Percentiles rank a stretch among this genome's conserved stretches.
Evolutionary conservation across 352 stramenopile species (phyloP).

Genomic region (Phytophthora pluvialis): DNA sequence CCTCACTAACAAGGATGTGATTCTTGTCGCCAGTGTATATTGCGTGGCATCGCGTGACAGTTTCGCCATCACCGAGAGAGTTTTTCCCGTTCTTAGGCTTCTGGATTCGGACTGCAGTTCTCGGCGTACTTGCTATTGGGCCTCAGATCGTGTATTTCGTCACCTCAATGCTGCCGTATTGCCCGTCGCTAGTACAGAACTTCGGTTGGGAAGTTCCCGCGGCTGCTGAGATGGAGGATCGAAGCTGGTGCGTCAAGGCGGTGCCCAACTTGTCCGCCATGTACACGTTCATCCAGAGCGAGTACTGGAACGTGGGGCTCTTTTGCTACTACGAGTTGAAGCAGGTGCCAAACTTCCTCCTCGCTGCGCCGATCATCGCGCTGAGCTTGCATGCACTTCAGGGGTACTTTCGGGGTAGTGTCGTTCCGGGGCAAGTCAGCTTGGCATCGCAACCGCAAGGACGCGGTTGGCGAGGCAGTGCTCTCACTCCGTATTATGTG

Average conservation of each 20-base stretch:
- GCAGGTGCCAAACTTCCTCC: slow-evolving; percentile 95
- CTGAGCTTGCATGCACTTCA: slow-evolving; percentile 64
- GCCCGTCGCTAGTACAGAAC: slow-evolving; percentile 47
- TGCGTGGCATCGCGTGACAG: slow-evolving; percentile 66
- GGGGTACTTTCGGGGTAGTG: slow-evolving; percentile 50
- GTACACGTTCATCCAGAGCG: slow-evolving; percentile 94
- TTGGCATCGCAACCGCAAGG: slow-evolving; percentile 5
- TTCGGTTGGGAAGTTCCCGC: slow-evolving; percentile 13
- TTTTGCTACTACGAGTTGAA: slow-evolving; percentile 94
- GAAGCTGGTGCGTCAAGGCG: slow-evolving; percentile 69
- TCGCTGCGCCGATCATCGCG: slow-evolving; percentile 88
- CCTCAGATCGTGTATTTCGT: slow-evolving; percentile 81
- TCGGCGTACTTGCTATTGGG: slow-evolving; percentile 65
- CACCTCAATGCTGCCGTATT: slow-evolving; percentile 63
- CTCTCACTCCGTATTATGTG: slow-evolving; percentile 60
- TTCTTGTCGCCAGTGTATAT: slow-evolving; percentile 63
- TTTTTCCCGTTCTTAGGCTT: slow-evolving; percentile 51
- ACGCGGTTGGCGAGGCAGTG: slow-evolving; percentile 21
- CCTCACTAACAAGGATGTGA: slow-evolving; percentile 15
- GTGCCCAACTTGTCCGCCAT: slow-evolving; percentile 86
- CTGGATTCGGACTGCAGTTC: slow-evolving; percentile 65
- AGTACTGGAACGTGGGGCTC: slow-evolving; percentile 96
- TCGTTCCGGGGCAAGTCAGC: slow-evolving; percentile 20
- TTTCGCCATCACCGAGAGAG: slow-evolving; percentile 51
- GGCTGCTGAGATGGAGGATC: slow-evolving; percentile 36